Percentiles rank a stretch among this genome's conserved stretches.
phyloP scores from a whole-genome alignment of 805 yeast species.

The Myxozyma mucilagina region DNA sequence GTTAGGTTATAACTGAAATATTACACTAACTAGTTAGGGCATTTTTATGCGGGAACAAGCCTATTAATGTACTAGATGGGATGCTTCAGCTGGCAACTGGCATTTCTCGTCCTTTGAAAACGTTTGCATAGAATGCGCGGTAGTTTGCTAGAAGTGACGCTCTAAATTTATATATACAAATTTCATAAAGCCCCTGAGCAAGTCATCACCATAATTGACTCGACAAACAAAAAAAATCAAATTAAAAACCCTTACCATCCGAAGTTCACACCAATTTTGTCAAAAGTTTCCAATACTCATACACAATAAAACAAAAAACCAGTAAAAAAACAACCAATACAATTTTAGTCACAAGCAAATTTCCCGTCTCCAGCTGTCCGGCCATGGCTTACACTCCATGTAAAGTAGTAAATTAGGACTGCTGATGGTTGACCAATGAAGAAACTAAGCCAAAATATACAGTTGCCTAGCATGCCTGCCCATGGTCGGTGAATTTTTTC shows the following conservation, averaged over 20 bases:
- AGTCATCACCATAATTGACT: no score
- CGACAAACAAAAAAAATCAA: no score
- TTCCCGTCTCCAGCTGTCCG: conserved; percentile 4
- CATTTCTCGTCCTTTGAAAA: no score
- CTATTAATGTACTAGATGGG: no score
- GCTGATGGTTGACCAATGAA: conserved; percentile 51
- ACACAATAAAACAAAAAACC: background rate
- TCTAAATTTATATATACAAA: no score
- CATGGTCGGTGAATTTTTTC: conserved; percentile 46
- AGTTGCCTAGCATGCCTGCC: conserved; percentile 46
- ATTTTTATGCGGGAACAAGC: no score
- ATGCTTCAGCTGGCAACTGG: no score
- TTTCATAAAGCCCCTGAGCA: no score
- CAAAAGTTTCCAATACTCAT: background rate
- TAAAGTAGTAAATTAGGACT: conserved; percentile 47
- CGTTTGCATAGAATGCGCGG: no score
- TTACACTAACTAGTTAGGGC: no score
- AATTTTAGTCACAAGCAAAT: background rate
- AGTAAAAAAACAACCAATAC: background rate
- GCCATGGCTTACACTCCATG: conserved; percentile 43
- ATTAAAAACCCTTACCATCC: background rate
- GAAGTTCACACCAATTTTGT: background rate
- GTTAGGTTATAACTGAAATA: no score
- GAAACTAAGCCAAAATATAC: conserved; percentile 50
- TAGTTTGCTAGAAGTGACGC: no score